Evolutionary conservation across 2,329 filamentous ascomycete genomes (phyloP).

Genomic region (Diaporthe sp.): DNA sequence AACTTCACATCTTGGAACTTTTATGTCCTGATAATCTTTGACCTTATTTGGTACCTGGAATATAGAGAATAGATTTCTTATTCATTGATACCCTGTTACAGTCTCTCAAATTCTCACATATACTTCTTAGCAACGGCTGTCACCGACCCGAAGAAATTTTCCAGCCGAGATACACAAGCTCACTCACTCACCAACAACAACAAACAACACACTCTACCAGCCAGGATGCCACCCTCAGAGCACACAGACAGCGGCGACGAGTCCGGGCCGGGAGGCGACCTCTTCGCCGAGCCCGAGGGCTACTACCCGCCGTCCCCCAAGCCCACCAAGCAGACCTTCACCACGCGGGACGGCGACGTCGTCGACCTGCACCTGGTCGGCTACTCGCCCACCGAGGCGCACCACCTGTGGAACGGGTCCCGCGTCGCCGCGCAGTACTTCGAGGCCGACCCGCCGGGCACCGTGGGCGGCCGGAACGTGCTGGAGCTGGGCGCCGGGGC

Average conservation of each 20-base stretch:
- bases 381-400: slow-evolving; percentile 89
- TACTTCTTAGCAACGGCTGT: not conserved
- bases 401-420: slow-evolving; percentile 92
- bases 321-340: slow-evolving; percentile 80
- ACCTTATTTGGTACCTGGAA: not conserved
- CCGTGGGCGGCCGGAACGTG: slow-evolving; percentile 76
- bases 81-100: not conserved
- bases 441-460: slow-evolving; percentile 74
- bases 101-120: not conserved
- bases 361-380: slow-evolving; percentile 86
- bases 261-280: slow-evolving; percentile 44
- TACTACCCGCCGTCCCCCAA: slow-evolving; percentile 85
- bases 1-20: not conserved
- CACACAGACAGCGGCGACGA: slow-evolving; percentile 3
- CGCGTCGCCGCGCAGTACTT: slow-evolving; percentile 84
- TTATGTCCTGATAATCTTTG: not conserved
- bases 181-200: not conserved
- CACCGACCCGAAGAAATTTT: not conserved
- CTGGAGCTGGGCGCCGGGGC: slow-evolving; percentile 92
- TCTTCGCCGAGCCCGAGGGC: slow-evolving; percentile 86
- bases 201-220: not conserved
- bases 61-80: not conserved
- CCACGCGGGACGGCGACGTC: slow-evolving; percentile 73
- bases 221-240: not conserved
- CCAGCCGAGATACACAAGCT: not conserved